Base-by-base conservation (phyloP, 225 moss, liverwort and hornwort species). In the Straminergon stramineum region DNA sequence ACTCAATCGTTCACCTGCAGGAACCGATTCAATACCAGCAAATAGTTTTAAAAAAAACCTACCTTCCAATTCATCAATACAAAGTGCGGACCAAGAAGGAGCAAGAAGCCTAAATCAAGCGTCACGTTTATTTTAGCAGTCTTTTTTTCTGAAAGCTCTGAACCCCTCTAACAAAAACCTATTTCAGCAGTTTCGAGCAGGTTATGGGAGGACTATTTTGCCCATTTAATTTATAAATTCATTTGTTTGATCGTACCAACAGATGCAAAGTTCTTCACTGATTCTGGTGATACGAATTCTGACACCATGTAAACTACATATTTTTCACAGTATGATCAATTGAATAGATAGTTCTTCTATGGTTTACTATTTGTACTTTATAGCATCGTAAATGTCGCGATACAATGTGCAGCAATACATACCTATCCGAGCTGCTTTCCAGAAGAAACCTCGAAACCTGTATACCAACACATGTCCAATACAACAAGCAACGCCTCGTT, bases 401-500 rank as follows among this genome's bases (percentile, higher is more conserved):
- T 84, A 62, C 41, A 37, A 39, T 39, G 56, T 31, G 74, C 65
- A 86, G 82, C 12, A 45, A 34, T 76, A 84, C 92, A 58, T 89
- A 97, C 97, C 96, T 91, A 99, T 96, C 86, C 97, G 96, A 85
- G 99, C 99, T 87, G 97, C 98, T 92, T 97, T 97, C 98, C 98
- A 99, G 88, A 99, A 97, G 88, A 97, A 96, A 31, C 98, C 98
- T 91, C 97, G 95, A 90, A 97, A 99, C 90, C 98, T 99, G 92
- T 78, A 81, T 67, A 76, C 35, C 77, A 62, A 83, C 68, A 75
- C 85, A 87, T 64, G 18, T 58, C 78, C 86, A 58, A 55, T 52
- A 74, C 71, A 73, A 84, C 65, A 51, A 87, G 80, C 65, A 84
- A 60, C 37, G 15, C 17, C 22, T 53, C 27, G 58, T 83, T 65